Base-by-base conservation (phyloP, 2,329 filamentous ascomycete genomes). In the Colletotrichum musicola region DNA sequence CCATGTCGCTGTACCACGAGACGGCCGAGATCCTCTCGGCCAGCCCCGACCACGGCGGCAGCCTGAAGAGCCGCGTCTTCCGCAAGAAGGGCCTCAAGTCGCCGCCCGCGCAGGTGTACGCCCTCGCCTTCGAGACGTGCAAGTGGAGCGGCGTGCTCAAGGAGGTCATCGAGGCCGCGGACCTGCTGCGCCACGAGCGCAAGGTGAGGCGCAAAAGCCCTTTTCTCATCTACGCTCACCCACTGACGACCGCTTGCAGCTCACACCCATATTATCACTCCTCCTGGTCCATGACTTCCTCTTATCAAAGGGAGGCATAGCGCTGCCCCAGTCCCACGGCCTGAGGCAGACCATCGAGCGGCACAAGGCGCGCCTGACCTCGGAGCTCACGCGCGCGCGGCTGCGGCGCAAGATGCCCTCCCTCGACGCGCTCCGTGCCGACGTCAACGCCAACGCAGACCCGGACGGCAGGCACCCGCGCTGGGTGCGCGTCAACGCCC, bases 1-100 rank as follows among this genome's bases (percentile, higher is more conserved):
- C 13, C 9, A 98, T 98, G 95, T 97, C 95, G 55, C 91, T 99
- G 64, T 99, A 99, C 79, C 92, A 97, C 78, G 96, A 98, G 83
- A 92, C 95, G 6, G 94, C 92, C 4, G 86, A 90, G 14, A 84
- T 98, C 42, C 82, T 99, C 64, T 86, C 87, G 4, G 86, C 86
- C 6, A 81, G 89, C 3, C 82, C 88, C 1, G 86, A 88, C n/a
- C 81, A 85, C 3, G 91, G 92, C n/a, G 94, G 93, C 18, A 97
- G 93, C 27, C 86, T 98, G 71, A 97, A 97, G 80, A 93, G 94
- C 7, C 86, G 93, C 42, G 89, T 98, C 51, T 98, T 96, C 79
- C 84, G 85, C 67, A 91, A 90, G 70, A 92, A 92, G 74, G 84
- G 86, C 7, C 81, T 94, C 72, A 97, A 95, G 76, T 94, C 92